phyloP scores from a whole-genome alignment of 345 rosid species.

The Physaria fendleri region DNA sequence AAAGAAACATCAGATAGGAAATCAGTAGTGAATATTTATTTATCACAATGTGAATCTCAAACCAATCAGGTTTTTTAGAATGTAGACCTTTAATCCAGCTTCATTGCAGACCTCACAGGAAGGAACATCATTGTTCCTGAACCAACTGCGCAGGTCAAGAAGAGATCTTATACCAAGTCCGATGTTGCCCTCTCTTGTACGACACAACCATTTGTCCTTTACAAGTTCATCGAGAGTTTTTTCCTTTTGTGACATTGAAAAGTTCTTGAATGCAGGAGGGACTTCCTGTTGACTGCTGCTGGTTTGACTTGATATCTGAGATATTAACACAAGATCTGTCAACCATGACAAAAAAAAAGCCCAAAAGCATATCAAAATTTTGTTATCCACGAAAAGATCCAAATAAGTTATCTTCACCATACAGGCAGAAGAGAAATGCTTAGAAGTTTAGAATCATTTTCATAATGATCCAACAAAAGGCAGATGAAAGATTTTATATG shows the following conservation, averaged over 20 bases:
- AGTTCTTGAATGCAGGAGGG: constrained; percentile 75
- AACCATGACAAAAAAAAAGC: neutral
- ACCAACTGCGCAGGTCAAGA: constrained; percentile 83
- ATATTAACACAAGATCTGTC: constrained; percentile 11
- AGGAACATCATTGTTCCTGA: constrained; percentile 61
- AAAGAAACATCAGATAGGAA: constrained; percentile 1
- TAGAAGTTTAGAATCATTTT: neutral
- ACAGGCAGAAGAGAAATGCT: neutral
- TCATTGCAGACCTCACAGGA: constrained; percentile 88
- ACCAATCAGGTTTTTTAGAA: neutral
- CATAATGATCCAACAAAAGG: neutral
- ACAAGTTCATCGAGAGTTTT: constrained; percentile 68
- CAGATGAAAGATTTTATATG: neutral
- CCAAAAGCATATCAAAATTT: neutral
- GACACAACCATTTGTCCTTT: constrained; percentile 70
- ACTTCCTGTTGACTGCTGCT: constrained; percentile 33
- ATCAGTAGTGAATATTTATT: neutral
- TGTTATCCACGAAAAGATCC: neutral
- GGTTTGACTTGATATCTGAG: constrained; percentile 37
- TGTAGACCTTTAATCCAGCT: constrained; percentile 74
- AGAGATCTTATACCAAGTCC: constrained; percentile 80
- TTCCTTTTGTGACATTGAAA: constrained; percentile 76
- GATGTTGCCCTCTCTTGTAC: constrained; percentile 47
- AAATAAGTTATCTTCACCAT: neutral
- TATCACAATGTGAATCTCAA: neutral